Percentiles rank a stretch among this genome's conserved stretches.
Evolutionary conservation across 345 rosid species (phyloP).

Genomic region (Lepidium sativum): DNA sequence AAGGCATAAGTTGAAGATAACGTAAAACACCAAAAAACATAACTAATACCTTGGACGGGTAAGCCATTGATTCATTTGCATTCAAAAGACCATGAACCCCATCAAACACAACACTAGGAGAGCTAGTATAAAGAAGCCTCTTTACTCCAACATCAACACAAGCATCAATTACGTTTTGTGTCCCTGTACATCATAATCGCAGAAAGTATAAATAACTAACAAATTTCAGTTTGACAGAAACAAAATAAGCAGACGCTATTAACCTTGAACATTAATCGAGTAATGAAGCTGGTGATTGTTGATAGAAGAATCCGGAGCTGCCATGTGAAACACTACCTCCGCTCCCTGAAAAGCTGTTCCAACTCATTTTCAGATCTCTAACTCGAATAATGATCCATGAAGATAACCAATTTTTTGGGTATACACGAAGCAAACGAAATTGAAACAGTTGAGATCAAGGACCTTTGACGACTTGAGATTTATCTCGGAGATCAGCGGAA

Average conservation of each 20-base stretch:
- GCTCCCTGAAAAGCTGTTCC: constrained; percentile 61
- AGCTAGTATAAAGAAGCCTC: constrained; percentile 90
- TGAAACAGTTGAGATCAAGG: neutral
- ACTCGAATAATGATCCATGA: neutral
- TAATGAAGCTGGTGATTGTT: constrained; percentile 64
- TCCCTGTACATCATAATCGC: constrained; percentile 29
- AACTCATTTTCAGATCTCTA: constrained; percentile 2
- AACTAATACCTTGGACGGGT: constrained; percentile 50
- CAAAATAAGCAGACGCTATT: neutral
- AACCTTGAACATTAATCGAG: constrained; percentile 87
- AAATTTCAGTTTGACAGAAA: neutral
- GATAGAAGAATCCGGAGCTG: constrained; percentile 89
- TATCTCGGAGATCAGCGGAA: constrained; percentile 62
- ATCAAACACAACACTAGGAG: constrained; percentile 90
- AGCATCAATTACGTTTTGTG: constrained; percentile 73
- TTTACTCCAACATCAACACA: constrained; percentile 66
- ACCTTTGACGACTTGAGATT: constrained; percentile 72
- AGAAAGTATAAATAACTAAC: neutral
- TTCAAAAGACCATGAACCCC: constrained; percentile 56
- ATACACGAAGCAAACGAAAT: neutral
- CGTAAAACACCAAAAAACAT: neutral
- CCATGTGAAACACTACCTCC: constrained; percentile 91
- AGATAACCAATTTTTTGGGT: no score
- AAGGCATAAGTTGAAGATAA: no score
- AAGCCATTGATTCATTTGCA: constrained; percentile 66